Base-by-base conservation (phyloP, 257 asterid genomes). In the Phtheirospermum japonicum region DNA sequence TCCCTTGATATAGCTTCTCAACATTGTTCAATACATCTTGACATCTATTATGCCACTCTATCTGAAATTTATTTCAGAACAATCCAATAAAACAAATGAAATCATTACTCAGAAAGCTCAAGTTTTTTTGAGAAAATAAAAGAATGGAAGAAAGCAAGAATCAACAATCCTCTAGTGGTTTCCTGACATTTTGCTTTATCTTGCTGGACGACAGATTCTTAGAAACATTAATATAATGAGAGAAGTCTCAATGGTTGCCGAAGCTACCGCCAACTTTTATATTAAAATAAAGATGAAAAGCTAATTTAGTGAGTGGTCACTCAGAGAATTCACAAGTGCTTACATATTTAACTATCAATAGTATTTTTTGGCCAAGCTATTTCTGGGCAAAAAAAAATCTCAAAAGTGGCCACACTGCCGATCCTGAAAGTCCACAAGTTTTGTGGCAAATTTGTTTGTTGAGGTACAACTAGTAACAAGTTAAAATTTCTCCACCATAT, bases 11-110 rank as follows among this genome's bases (percentile, higher is more conserved):
- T 60, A 85, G 82, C 66, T 53, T 79, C 77, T 93, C 92, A 59
- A 87, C 82, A 65, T 82, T 81, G 74, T 87, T 87, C 76, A 93
- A 71, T 53, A 77, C 91, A 64, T 89, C 95, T 34, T 73, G 66
- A 68, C 85, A 83, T 65, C 68, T 85, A 63, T 81, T 75, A 69
- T 79, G 78, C 99, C 99, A 89, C 61, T 83, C 97, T 66, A 79
- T 78, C 99, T 89, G 95, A 49, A 71, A 63, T 59, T 67, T 26
- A 55, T 56, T 8, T 12, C 61, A 54, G 69, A 19, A 12, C 61
- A 31, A 60, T 14, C 56, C 59, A 18, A 65, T 53, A 60, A 65
- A 66, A 20, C 63, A 62, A 31, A 64, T 40, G 34, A 64, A 59
- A 56, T 59, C 65, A 68, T 40, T 57, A 70, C 26, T n/a, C 20